Evolutionary conservation across 805 yeast genomes (phyloP).

Genomic region (Candida parachauliodes): DNA sequence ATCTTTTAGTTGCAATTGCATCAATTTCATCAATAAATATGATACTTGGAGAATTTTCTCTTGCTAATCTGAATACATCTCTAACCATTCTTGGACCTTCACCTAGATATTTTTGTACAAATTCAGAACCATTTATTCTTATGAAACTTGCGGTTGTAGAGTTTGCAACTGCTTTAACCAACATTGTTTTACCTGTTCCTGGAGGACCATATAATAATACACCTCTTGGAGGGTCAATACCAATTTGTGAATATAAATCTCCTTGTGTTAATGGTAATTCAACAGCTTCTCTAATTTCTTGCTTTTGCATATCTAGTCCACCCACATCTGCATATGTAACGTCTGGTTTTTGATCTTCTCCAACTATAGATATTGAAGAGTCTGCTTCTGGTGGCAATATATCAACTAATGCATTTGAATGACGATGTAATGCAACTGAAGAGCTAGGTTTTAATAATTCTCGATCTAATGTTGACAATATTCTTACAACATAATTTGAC

Average conservation of each 20-base stretch:
- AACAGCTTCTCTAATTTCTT: conserved; percentile 97
- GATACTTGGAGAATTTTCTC: conserved; percentile 96
- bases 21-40: conserved; percentile 98
- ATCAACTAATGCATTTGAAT: conserved; percentile 95
- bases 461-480: conserved; percentile 89
- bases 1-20: conserved; percentile 98
- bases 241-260: conserved; percentile 93
- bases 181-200: conserved; percentile 99
- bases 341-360: conserved; percentile 89
- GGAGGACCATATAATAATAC: conserved; percentile 98
- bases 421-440: conserved; percentile 96
- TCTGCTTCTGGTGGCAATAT: conserved; percentile 99
- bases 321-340: conserved; percentile 97
- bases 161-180: conserved; percentile 98
- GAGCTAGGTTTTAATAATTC: conserved; percentile 92
- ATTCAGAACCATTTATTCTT: conserved; percentile 96
- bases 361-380: conserved; percentile 90
- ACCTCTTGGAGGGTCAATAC: conserved; percentile 99
- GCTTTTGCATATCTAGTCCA: conserved; percentile 98
- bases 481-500: conserved; percentile 93
- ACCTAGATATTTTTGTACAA: conserved; percentile 96
- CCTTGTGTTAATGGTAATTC: conserved; percentile 95
- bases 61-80: conserved; percentile 93
- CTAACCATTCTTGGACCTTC: conserved; percentile 99
- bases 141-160: conserved; percentile 93